phyloP scores from a whole-genome alignment of 768 basidiomycete genomes.

The Hemileccinum impolitum region DNA sequence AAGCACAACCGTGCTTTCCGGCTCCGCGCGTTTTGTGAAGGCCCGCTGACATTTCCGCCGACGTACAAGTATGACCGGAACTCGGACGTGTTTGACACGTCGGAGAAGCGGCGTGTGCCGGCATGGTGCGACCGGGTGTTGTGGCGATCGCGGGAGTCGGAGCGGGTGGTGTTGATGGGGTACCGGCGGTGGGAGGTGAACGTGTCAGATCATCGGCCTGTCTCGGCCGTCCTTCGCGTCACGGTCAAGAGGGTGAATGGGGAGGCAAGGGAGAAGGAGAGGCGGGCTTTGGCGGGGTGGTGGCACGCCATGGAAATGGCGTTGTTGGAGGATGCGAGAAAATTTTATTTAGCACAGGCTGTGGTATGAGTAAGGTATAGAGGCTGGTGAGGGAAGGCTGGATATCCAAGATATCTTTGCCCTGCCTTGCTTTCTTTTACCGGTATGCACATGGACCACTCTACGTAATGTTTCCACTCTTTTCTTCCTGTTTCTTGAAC shows the following conservation, averaged over 20 bases:
- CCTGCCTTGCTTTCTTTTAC: neutral
- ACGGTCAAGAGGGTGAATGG: constrained; percentile 69
- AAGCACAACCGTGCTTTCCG: constrained; percentile 85
- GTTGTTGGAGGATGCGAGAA: constrained; percentile 29
- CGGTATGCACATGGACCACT: neutral
- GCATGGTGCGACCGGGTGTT: constrained; percentile 98
- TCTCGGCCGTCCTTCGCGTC: constrained; percentile 75
- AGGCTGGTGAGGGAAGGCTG: too few species aligned
- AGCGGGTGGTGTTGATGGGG: constrained; percentile 60
- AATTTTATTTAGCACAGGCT: constrained; percentile 34
- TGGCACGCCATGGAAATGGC: constrained; percentile 43
- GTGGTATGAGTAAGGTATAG: constrained; percentile 17
- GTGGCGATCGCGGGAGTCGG: constrained; percentile 59
- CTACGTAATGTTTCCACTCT: constrained; percentile 1
- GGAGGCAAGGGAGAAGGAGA: constrained; percentile 54
- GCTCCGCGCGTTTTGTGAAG: constrained; percentile 78
- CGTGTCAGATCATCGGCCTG: constrained; percentile 87
- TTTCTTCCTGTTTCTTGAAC: neutral
- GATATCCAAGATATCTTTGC: too few species aligned
- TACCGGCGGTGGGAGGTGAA: constrained; percentile 85
- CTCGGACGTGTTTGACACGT: constrained; percentile 78
- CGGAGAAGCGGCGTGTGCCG: constrained; percentile 83
- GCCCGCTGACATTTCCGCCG: constrained; percentile 77
- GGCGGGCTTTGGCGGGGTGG: constrained; percentile 49
- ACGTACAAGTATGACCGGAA: constrained; percentile 94